Conservation (phyloP, 352 stramenopile species). For the Aphanomyces euteiches region DNA sequence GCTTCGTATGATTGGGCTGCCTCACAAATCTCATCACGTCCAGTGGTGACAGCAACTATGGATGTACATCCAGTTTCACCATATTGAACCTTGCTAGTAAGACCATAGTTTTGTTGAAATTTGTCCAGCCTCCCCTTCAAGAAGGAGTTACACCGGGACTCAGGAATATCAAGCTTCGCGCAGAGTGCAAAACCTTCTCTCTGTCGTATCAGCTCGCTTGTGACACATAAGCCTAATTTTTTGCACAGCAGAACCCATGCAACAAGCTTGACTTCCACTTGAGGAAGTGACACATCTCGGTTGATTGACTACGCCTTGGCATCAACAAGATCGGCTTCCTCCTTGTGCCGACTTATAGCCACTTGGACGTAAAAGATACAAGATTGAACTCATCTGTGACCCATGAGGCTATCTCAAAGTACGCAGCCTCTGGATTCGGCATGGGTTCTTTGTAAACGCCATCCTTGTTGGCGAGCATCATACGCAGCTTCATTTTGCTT, state of each 20-base stretch:
- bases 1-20: no score
- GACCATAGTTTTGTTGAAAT: slow-evolving; percentile 27
- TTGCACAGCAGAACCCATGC: neutral
- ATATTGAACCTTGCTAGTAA: slow-evolving; percentile 23
- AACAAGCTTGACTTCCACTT: neutral
- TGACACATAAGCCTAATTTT: neutral
- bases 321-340: neutral
- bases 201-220: neutral
- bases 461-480: neutral
- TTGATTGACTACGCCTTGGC: neutral
- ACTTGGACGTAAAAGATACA: neutral
- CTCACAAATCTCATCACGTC: neutral
- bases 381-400: neutral
- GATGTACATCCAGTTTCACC: slow-evolving; percentile 26
- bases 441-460: neutral
- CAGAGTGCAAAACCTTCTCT: neutral
- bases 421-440: neutral
- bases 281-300: neutral
- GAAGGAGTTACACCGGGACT: neutral
- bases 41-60: neutral
- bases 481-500: slow-evolving; percentile 10
- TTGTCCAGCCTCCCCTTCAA: slow-evolving; percentile 29
- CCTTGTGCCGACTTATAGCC: neutral
- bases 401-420: neutral
- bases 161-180: neutral